phyloP scores from a whole-genome alignment of 106 monocot species.

The Agapanthus africanus region DNA sequence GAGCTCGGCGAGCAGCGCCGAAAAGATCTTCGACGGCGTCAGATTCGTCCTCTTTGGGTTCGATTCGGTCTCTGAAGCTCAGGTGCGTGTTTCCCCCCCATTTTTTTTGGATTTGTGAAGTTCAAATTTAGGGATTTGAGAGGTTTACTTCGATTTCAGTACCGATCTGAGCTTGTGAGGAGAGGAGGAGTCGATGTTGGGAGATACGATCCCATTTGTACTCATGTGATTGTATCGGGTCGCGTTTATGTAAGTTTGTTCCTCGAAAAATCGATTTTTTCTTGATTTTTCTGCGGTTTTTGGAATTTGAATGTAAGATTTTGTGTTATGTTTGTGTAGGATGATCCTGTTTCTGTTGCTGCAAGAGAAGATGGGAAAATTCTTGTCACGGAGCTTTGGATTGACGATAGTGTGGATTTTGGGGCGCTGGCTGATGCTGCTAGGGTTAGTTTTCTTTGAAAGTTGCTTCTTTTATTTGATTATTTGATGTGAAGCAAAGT shows the following conservation, averaged over 20 bases:
- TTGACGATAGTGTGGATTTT: slow-evolving; percentile 66
- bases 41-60: slow-evolving; percentile 85
- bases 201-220: slow-evolving; percentile 52
- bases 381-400: slow-evolving; percentile 78
- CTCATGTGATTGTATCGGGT: slow-evolving; percentile 77
- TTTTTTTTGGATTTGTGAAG: too few species aligned
- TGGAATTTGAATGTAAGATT: too few species aligned
- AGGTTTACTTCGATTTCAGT: slow-evolving; percentile 38
- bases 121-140: background rate
- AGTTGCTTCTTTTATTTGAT: too few species aligned
- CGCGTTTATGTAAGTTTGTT: slow-evolving; percentile 50
- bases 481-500: too few species aligned
- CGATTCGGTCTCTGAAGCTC: slow-evolving; percentile 72
- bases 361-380: slow-evolving; percentile 70
- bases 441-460: slow-evolving; percentile 36
- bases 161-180: slow-evolving; percentile 65
- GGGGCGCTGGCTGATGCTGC: slow-evolving; percentile 49
- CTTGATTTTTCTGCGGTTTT: too few species aligned
- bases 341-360: slow-evolving; percentile 71
- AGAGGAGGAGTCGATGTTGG: slow-evolving; percentile 67
- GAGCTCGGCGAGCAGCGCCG: too few species aligned
- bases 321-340: slow-evolving; percentile 42
- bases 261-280: too few species aligned
- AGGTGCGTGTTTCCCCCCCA: too few species aligned
- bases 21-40: slow-evolving; percentile 57